Evolutionary conservation across 345 rosid genomes (phyloP).

Genomic region (Lenwebbia sp.): DNA sequence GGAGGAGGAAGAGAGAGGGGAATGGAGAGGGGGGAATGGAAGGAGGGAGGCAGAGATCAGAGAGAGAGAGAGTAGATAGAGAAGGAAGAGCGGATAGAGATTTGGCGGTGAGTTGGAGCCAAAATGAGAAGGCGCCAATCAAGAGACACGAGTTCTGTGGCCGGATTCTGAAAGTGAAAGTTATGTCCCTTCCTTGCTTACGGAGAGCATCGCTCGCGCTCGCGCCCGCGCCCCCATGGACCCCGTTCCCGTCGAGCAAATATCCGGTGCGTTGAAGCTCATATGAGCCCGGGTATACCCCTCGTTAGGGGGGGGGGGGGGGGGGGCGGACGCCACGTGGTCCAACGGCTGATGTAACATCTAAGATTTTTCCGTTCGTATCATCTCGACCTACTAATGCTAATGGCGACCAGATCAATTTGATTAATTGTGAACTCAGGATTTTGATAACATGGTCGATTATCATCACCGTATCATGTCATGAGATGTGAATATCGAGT

Average conservation of each 20-base stretch:
- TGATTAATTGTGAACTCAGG: background rate
- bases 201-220: background rate
- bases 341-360: background rate
- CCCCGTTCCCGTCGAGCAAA: background rate
- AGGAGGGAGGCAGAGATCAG: background rate
- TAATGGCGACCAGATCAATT: background rate
- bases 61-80: background rate
- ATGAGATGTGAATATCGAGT: too few relatives aligned
- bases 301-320: too few relatives aligned
- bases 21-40: background rate
- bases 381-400: background rate
- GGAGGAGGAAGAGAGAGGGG: background rate
- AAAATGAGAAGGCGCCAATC: background rate
- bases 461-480: too few relatives aligned
- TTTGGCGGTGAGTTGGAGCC: background rate
- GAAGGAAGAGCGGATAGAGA: background rate
- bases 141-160: background rate
- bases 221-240: background rate
- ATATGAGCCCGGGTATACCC: background rate
- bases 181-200: background rate
- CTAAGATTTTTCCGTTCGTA: accelerated
- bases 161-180: background rate
- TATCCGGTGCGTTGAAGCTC: background rate
- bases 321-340: too few relatives aligned
- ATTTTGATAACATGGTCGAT: too few relatives aligned